Evolutionary conservation across 768 basidiomycete species (phyloP), one percentile per base, ranked within the genome.

Genomic region (Boletales sp.): DNA sequence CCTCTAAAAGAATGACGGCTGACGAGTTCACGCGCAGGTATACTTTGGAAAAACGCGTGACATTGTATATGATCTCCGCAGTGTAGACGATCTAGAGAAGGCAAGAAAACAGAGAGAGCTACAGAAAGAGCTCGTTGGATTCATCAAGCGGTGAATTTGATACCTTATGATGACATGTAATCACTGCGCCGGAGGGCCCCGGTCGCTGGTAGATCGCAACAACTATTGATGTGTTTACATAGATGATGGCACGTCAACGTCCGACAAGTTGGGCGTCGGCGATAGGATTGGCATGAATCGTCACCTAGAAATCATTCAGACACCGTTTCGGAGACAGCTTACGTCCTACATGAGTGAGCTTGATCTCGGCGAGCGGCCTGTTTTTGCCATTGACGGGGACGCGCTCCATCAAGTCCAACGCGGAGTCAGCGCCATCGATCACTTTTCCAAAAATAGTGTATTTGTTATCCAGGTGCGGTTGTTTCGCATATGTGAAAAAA

Each of bases 21-120:
- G 18, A 68, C 40, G 21, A 0, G 19, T 37, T n/a, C 44, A 41
- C 30, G 45, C 12, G 40, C 55, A 88, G 86, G 87, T 95, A 13
- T 95, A 94, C 70, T 94, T 94, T 72, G 92, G 93, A 35, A 96
- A 98, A 74, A 97, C 95, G 43, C 86, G 90, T 55, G 94, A 99
- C 66, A 84, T 99, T 48, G 86, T 96, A 15, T 89, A 89, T 60
- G 94, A 96, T 64, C 78, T 99, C 46, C 81, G 95, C 44, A 92
- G 89, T 55, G 73, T 90, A 33, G 88, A 89, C 43, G 91, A 95
- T 58, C 75, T 94, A 44, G 92, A 91, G 65, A 83, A 84, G 61
- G 84, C 86, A 44, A 79, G 84, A 50, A 79, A 79, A 66, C 88
- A 94, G 67, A 81, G 83, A 48, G 87, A 93, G 58, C 72, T 98